Evolutionary conservation across 805 yeast species (phyloP).

Genomic region (Naumovozyma baii): DNA sequence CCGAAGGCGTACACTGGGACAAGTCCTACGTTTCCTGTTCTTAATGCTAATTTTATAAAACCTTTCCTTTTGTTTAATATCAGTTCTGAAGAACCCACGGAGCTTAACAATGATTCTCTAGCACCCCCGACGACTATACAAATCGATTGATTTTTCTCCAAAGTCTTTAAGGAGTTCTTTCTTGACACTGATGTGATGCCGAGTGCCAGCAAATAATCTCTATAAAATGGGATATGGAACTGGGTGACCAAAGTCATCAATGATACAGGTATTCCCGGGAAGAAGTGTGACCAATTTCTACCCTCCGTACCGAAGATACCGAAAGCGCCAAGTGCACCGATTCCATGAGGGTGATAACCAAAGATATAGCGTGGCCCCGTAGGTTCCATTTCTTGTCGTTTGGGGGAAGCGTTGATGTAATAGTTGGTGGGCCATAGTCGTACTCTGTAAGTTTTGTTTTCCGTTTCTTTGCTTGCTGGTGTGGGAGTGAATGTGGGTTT

Average conservation of each 20-base stretch:
- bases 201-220: constrained; percentile 72
- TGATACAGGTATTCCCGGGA: constrained; percentile 78
- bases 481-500: constrained; percentile 58
- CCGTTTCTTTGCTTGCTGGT: constrained; percentile 6
- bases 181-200: constrained; percentile 83
- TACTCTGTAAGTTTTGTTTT: constrained; percentile 5
- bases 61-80: constrained; percentile 77
- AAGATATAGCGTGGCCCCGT: constrained; percentile 74
- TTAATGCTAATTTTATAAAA: constrained; percentile 77
- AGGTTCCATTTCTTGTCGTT: constrained; percentile 24
- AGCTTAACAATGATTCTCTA: constrained; percentile 68
- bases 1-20: constrained; percentile 93
- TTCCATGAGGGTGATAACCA: constrained; percentile 96
- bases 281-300: constrained; percentile 51
- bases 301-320: constrained; percentile 81
- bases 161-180: constrained; percentile 54
- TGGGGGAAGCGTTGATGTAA: constrained; percentile 3
- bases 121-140: constrained; percentile 96
- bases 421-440: constrained; percentile 18
- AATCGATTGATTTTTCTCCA: constrained; percentile 60
- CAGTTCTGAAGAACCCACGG: constrained; percentile 50
- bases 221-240: constrained; percentile 71
- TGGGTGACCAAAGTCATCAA: constrained; percentile 76
- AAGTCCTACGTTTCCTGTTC: constrained; percentile 61
- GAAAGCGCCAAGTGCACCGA: constrained; percentile 82